Evolutionary conservation across 768 basidiomycete genomes (phyloP).

Genomic region (Phylloporus sp.): DNA sequence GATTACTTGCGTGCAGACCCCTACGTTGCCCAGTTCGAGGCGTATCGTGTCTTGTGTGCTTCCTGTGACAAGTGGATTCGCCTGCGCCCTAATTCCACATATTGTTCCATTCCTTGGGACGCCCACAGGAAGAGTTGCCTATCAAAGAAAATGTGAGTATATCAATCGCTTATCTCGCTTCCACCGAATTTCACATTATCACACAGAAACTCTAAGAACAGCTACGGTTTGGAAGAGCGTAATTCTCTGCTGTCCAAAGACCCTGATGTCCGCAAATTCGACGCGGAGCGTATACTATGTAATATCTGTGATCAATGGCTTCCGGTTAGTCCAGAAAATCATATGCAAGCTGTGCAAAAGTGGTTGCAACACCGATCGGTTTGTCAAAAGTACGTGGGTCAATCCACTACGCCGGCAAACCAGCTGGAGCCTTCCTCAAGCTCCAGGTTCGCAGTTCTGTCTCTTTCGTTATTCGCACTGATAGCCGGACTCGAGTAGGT

Average conservation of each 20-base stretch:
- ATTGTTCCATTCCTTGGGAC: conserved; percentile 87
- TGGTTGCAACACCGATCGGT: conserved; percentile 60
- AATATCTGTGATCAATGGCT: conserved; percentile 67
- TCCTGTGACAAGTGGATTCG: conserved; percentile 84
- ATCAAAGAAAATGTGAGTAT: conserved; percentile 64
- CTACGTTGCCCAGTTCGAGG: conserved; percentile 76
- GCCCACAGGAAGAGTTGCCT: conserved; percentile 80
- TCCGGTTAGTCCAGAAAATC: conserved; percentile 54
- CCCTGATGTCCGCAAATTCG: conserved; percentile 68
- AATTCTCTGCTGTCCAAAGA: conserved; percentile 57
- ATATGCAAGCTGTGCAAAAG: conserved; percentile 53
- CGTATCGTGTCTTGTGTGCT: conserved; percentile 74
- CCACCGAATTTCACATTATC: conserved; percentile 6
- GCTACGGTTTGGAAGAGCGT: conserved; percentile 56
- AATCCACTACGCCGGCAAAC: conserved; percentile 2
- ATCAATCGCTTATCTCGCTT: conserved; percentile 5
- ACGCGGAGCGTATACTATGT: conserved; percentile 66
- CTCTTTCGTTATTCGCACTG: conserved; percentile 2
- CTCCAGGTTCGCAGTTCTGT: conserved; percentile 15
- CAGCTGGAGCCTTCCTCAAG: conserved; percentile 23
- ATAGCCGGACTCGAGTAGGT: conserved; percentile 5
- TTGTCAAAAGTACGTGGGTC: conserved; percentile 40
- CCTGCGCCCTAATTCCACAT: conserved; percentile 79
- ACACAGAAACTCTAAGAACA: conserved; percentile 41
- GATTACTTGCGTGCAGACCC: conserved; percentile 64